Conservation (phyloP, 1,139 yeast genomes). For the Ogataea hybrid region DNA sequence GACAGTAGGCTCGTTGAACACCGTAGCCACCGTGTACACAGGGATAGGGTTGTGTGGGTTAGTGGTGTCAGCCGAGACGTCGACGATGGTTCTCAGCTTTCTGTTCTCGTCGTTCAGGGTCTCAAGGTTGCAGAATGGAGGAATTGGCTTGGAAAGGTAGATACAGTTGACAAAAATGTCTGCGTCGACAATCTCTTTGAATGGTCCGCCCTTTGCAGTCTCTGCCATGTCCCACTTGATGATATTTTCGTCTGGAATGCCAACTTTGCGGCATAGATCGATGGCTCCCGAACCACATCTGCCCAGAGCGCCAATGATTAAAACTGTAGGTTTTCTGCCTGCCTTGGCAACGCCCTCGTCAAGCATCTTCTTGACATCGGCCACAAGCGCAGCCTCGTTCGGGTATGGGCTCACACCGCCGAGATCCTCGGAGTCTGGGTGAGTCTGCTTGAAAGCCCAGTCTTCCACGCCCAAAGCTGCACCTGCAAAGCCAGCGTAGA, state of each 20-base stretch:
- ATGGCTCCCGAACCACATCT: constrained; percentile 98
- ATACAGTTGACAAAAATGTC: constrained; percentile 96
- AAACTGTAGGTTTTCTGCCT: constrained; percentile 70
- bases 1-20: constrained; percentile 88
- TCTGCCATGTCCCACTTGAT: constrained; percentile 96
- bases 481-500: constrained; percentile 98
- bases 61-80: constrained; percentile 97
- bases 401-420: constrained; percentile 82
- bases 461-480: constrained; percentile 94
- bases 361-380: constrained; percentile 64
- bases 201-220: constrained; percentile 97
- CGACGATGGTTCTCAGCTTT: constrained; percentile 87
- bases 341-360: constrained; percentile 58
- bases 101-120: constrained; percentile 62
- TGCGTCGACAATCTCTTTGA: constrained; percentile 81
- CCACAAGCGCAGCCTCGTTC: constrained; percentile 70
- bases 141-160: constrained; percentile 87
- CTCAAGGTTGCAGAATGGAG: constrained; percentile 80
- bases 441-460: constrained; percentile 89
- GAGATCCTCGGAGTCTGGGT: constrained; percentile 59
- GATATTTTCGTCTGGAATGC: constrained; percentile 82
- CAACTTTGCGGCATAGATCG: constrained; percentile 75
- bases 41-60: constrained; percentile 98
- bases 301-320: constrained; percentile 96
- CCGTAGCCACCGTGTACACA: constrained; percentile 85